Evolutionary conservation across 768 basidiomycete species (phyloP).

Genomic region (Porphyrellus cyaneotinctus): DNA sequence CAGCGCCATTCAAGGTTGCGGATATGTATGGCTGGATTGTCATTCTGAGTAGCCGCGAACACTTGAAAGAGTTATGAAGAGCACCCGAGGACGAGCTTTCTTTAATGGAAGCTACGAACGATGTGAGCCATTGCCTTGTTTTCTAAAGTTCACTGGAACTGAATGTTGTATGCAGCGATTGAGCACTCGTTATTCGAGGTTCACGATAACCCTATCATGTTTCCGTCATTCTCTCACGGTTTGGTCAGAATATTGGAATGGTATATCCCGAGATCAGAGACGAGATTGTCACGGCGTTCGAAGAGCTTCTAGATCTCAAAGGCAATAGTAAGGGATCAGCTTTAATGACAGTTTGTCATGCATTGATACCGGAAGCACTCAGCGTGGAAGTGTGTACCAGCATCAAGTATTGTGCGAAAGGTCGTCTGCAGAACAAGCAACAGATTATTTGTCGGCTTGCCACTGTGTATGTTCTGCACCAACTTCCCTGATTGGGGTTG

Average conservation of each 20-base stretch:
- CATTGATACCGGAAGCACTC: neutral
- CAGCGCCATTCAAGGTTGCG: too few species aligned
- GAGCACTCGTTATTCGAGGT: neutral
- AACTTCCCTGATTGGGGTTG: neutral
- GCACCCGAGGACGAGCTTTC: neutral
- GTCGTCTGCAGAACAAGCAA: conserved; percentile 36
- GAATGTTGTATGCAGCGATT: neutral
- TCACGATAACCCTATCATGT: too few species aligned
- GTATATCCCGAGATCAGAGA: too few species aligned
- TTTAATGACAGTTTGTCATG: neutral
- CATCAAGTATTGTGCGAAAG: conserved; percentile 22
- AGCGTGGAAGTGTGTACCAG: conserved; percentile 41
- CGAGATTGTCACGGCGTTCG: neutral
- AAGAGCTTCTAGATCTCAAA: neutral
- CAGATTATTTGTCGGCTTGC: conserved; percentile 42
- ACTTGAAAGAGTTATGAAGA: too few species aligned
- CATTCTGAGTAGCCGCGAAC: too few species aligned
- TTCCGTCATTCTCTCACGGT: too few species aligned
- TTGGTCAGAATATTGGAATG: neutral
- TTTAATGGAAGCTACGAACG: neutral
- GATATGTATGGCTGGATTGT: too few species aligned
- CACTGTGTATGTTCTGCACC: conserved; percentile 36
- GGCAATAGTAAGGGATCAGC: conserved; percentile 9
- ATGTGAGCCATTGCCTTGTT: too few species aligned
- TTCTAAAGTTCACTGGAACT: neutral